phyloP scores from a whole-genome alignment of 1,284 basidiomycete species.

The Takashimella koratensis region DNA sequence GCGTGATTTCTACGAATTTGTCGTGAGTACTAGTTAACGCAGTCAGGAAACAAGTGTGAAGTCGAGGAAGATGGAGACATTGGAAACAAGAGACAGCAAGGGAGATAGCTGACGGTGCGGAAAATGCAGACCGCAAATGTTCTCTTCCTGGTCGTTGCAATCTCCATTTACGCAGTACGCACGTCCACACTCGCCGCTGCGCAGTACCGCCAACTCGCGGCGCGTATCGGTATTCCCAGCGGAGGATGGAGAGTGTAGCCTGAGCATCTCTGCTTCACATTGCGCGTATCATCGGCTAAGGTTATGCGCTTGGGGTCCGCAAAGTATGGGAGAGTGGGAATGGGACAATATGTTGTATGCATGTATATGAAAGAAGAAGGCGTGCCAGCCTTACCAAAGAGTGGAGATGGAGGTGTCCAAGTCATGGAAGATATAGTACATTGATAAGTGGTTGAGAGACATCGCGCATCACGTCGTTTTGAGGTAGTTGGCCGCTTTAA shows the following conservation, averaged over 20 bases:
- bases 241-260: constrained; percentile 22
- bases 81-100: too few species aligned
- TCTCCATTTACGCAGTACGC: constrained; percentile 63
- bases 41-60: too few species aligned
- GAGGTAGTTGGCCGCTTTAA: constrained; percentile 46
- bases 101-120: not conserved
- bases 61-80: too few species aligned
- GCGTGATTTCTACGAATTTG: constrained; percentile 81
- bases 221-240: constrained; percentile 59
- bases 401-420: not conserved
- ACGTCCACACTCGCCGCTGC: constrained; percentile 63
- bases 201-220: constrained; percentile 75
- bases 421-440: too few species aligned
- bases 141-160: constrained; percentile 62
- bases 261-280: not conserved
- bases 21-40: constrained; percentile 63
- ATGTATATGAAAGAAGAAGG: constrained; percentile 7
- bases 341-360: constrained; percentile 18
- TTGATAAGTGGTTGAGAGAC: not conserved
- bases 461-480: constrained; percentile 28
- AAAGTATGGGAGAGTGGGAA: not conserved
- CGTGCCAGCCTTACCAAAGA: not conserved
- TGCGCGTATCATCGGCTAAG: not conserved
- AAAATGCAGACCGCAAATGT: constrained; percentile 58
- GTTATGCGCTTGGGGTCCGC: not conserved